Evolutionary conservation across 805 yeast species (phyloP).

Genomic region (Yarrowia yakushimensis): DNA sequence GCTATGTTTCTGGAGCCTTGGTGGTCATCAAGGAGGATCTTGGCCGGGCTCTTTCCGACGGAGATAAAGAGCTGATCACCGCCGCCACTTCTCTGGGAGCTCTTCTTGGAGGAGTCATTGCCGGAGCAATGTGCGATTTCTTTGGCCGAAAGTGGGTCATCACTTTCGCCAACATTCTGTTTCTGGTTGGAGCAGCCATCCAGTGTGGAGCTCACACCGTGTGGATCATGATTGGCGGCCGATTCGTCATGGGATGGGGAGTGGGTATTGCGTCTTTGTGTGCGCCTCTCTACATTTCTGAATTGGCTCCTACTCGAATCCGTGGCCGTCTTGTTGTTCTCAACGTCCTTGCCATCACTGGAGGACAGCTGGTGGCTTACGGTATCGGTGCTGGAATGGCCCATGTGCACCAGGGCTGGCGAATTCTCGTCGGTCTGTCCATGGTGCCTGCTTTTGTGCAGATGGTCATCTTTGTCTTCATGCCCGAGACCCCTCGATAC

Average conservation of each 20-base stretch:
- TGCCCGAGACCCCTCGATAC: constrained; percentile 95
- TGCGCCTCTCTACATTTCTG: constrained; percentile 91
- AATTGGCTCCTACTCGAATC: constrained; percentile 86
- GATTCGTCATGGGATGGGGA: constrained; percentile 93
- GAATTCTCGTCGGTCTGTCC: constrained; percentile 85
- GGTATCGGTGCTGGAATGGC: constrained; percentile 78
- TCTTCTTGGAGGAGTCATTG: constrained; percentile 66
- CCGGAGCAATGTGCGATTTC: constrained; percentile 78
- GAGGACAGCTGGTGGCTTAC: constrained; percentile 93
- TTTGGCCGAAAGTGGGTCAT: constrained; percentile 83
- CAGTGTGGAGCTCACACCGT: constrained; percentile 78
- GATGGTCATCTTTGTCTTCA: constrained; percentile 68
- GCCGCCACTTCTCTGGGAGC: constrained; percentile 96
- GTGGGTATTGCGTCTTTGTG: constrained; percentile 92
- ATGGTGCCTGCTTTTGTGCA: constrained; percentile 83
- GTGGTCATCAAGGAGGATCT: constrained; percentile 81
- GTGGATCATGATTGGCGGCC: constrained; percentile 90
- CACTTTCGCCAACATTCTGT: constrained; percentile 75
- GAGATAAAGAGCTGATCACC: constrained; percentile 85
- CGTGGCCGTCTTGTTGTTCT: constrained; percentile 89
- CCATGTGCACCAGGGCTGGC: constrained; percentile 80
- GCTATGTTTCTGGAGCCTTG: constrained; percentile 90
- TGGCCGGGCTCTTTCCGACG: constrained; percentile 55
- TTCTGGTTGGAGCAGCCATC: constrained; percentile 77
- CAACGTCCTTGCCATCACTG: constrained; percentile 85